Evolutionary conservation across 2,329 filamentous ascomycete genomes (phyloP).

Genomic region (Blumeria graminis): DNA sequence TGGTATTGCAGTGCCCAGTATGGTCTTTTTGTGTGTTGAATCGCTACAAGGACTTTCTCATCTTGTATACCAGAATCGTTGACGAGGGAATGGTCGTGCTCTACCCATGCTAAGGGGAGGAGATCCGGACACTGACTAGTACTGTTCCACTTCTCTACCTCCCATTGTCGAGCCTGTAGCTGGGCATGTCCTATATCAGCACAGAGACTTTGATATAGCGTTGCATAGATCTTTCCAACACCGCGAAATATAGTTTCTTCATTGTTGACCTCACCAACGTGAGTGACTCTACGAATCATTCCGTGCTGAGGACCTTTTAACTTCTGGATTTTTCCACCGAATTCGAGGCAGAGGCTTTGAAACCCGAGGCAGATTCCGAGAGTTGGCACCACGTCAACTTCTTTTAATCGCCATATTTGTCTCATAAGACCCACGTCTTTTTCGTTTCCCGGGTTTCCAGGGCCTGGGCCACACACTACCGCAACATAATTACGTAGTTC

Average conservation of each 20-base stretch:
- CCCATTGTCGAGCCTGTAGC: constrained; percentile 6
- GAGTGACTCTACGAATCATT: constrained; percentile 30
- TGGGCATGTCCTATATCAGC: constrained; percentile 14
- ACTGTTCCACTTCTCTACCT: constrained; percentile 9
- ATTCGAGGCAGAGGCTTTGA: constrained; percentile 36
- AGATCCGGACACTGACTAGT: constrained; percentile 8
- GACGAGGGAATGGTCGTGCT: constrained; percentile 7
- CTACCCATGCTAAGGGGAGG: constrained; percentile 16
- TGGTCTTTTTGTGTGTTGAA: constrained; percentile 30
- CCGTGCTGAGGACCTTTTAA: constrained; percentile 35
- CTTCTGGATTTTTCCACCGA: constrained; percentile 29
- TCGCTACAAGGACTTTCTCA: constrained; percentile 31
- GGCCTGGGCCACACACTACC: constrained; percentile 74
- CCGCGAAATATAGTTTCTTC: constrained; percentile 9
- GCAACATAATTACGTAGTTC: constrained; percentile 46
- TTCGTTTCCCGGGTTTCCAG: constrained; percentile 48
- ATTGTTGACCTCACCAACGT: constrained; percentile 16
- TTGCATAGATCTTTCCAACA: constrained; percentile 14
- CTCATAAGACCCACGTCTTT: constrained; percentile 67
- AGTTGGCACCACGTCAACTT: constrained; percentile 41
- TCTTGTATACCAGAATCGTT: constrained; percentile 13
- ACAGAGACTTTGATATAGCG: constrained; percentile 20
- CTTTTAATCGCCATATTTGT: constrained; percentile 43
- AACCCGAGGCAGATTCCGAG: constrained; percentile 56
- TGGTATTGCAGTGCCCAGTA: constrained; percentile 51